phyloP scores from a whole-genome alignment of 2,329 filamentous ascomycete species.

The Fusarium nodosum region DNA sequence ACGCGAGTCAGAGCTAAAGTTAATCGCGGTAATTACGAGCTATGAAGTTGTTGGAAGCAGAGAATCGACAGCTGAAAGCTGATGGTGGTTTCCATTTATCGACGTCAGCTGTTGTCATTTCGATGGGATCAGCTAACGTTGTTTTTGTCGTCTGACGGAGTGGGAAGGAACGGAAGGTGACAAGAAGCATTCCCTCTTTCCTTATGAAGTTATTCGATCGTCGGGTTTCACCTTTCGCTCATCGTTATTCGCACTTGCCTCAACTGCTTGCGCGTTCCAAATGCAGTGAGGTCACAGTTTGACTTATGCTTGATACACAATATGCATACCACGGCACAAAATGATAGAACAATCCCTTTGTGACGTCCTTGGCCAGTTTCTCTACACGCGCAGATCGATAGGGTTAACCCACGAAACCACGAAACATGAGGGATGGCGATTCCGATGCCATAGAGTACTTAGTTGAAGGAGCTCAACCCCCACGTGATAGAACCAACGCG shows the following conservation, averaged over 20 bases:
- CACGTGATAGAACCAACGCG: constrained; percentile 3
- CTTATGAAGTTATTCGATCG: neutral
- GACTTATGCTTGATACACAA: constrained; percentile 7
- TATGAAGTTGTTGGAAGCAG: neutral
- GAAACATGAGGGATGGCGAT: constrained; percentile 16
- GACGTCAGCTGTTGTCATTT: constrained; percentile 18
- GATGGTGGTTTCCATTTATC: constrained; percentile 10
- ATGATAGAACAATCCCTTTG: constrained; percentile 1
- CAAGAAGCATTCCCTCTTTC: constrained; percentile 13
- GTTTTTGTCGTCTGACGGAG: neutral
- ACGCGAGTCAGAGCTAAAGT: constrained; percentile 29
- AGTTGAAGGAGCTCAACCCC: constrained; percentile 3
- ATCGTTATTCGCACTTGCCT: neutral
- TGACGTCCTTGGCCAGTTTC: constrained; percentile 2
- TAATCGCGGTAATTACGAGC: neutral
- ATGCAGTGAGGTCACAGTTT: constrained; percentile 9
- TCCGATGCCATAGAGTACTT: constrained; percentile 2
- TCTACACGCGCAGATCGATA: constrained; percentile 3
- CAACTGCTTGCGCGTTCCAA: constrained; percentile 5
- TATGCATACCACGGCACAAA: constrained; percentile 1
- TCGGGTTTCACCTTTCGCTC: constrained; percentile 4
- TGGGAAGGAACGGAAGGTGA: neutral
- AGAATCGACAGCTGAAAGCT: constrained; percentile 7
- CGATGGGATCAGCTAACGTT: neutral
- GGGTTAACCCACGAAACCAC: constrained; percentile 10